phyloP scores from a whole-genome alignment of 495 filamentous ascomycete genomes.

The Rhypophila decipiens region DNA sequence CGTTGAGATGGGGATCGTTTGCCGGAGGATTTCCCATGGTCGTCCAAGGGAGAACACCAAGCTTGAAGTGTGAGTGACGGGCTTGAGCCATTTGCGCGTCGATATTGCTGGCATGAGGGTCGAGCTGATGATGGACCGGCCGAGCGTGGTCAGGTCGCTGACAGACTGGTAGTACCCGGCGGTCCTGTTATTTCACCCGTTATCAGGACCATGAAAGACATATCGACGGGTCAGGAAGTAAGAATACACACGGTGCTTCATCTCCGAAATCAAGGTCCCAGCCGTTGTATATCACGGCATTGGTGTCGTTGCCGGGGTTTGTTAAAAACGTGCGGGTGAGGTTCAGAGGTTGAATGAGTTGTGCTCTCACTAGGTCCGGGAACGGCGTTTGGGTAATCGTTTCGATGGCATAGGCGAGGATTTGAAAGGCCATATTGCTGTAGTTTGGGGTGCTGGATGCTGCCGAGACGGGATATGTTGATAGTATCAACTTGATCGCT shows the following conservation, averaged over 20 bases:
- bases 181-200: no score
- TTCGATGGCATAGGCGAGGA: conserved; percentile 11
- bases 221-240: no score
- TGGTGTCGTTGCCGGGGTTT: conserved; percentile 4
- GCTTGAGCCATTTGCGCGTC: conserved; percentile 52
- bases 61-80: conserved; percentile 37
- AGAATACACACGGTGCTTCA: no score
- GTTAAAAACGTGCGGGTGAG: conserved; percentile 2
- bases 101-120: conserved; percentile 30
- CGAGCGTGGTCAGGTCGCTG: conserved; percentile 41
- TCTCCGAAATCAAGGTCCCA: neutral
- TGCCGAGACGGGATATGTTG: no score
- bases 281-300: neutral
- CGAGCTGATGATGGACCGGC: conserved; percentile 44
- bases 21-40: conserved; percentile 49
- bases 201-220: no score
- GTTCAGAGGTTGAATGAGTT: conserved; percentile 8
- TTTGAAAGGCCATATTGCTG: conserved; percentile 9
- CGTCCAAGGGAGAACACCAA: conserved; percentile 38
- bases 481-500: no score
- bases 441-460: conserved; percentile 1
- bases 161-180: conserved; percentile 37
- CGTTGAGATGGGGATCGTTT: neutral
- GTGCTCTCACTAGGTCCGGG: neutral
- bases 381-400: conserved; percentile 7